Evolutionary conservation across 768 basidiomycete genomes (phyloP).

Genomic region (Lanmaoa rubissima): DNA sequence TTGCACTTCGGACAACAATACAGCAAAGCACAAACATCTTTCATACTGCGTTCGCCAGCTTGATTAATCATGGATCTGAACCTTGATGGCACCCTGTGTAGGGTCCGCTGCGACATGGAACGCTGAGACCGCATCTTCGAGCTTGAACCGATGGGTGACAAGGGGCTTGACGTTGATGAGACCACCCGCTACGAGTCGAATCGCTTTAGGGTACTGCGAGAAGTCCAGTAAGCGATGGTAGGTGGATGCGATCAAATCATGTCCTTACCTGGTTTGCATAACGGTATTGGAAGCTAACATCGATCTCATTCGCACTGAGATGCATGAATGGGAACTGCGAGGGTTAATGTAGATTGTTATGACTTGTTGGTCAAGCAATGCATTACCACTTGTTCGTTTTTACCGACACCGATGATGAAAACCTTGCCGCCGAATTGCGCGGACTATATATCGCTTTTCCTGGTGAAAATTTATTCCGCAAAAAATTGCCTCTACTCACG

Average conservation of each 20-base stretch:
- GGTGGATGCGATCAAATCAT: neutral
- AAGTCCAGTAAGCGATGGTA: neutral
- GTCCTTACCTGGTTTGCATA: conserved; percentile 56
- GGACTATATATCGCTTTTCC: conserved; percentile 39
- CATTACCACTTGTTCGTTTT: conserved; percentile 54
- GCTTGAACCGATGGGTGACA: conserved; percentile 71
- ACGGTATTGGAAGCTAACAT: conserved; percentile 66
- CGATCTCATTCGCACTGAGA: conserved; percentile 67
- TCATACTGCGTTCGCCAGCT: neutral
- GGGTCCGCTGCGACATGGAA: conserved; percentile 77
- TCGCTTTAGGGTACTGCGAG: conserved; percentile 75
- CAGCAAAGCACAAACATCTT: neutral
- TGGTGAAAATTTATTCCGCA: neutral
- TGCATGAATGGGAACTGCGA: conserved; percentile 70
- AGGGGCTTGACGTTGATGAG: conserved; percentile 73
- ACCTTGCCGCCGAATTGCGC: conserved; percentile 64
- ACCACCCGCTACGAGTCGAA: conserved; percentile 74
- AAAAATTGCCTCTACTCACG: conserved; percentile 33
- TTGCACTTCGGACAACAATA: neutral
- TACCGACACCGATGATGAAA: conserved; percentile 69
- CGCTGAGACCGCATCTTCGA: conserved; percentile 73
- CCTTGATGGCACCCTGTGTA: conserved; percentile 65
- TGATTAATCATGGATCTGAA: conserved; percentile 56
- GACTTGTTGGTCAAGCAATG: conserved; percentile 8
- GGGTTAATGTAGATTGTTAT: neutral